A percentile compares a stretch with the other conserved stretches of the same genome.
Evolutionary conservation across 1,284 basidiomycete genomes (phyloP).

Genomic region (Tylopilus sp.): DNA sequence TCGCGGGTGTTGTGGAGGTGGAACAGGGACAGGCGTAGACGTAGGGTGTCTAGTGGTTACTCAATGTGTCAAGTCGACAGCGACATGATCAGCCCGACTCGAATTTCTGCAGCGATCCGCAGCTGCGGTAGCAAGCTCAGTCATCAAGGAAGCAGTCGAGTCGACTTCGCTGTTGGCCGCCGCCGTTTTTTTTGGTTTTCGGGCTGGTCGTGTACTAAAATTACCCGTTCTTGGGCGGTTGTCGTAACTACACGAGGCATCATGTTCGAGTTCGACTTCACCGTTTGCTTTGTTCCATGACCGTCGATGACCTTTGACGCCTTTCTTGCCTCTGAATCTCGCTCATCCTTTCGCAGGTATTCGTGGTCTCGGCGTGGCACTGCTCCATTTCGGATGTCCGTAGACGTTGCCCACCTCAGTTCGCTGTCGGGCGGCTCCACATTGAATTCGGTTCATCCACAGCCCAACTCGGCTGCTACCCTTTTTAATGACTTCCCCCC

Average conservation of each 20-base stretch:
- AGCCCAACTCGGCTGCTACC: slow-evolving; percentile 12
- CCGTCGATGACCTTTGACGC: slow-evolving; percentile 28
- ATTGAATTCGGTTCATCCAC: slow-evolving; percentile 9
- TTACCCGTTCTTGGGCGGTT: slow-evolving; percentile 15
- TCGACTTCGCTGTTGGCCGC: slow-evolving; percentile 4
- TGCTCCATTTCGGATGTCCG: slow-evolving; percentile 23
- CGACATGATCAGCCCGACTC: too few relatives aligned
- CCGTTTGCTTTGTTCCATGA: slow-evolving; percentile 30
- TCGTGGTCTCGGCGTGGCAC: slow-evolving; percentile 13
- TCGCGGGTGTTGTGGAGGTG: slow-evolving; percentile 7
- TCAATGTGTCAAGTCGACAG: too few relatives aligned
- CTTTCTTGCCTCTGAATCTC: slow-evolving; percentile 12
- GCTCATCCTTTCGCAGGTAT: slow-evolving; percentile 4
- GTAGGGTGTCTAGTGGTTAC: not conserved
- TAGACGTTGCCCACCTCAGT: slow-evolving; percentile 16
- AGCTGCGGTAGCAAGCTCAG: not conserved
- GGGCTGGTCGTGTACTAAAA: not conserved
- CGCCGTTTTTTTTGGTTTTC: too few relatives aligned
- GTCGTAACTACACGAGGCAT: slow-evolving; percentile 18
- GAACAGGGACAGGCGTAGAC: slow-evolving; percentile 1
- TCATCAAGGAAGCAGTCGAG: not conserved
- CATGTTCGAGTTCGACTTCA: slow-evolving; percentile 26
- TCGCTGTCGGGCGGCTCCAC: slow-evolving; percentile 17
- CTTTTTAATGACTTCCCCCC: slow-evolving; percentile 21
- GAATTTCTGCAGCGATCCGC: slow-evolving; percentile 7